Conservation (phyloP, 768 basidiomycete genomes). For the Antrodiella citrinella region DNA sequence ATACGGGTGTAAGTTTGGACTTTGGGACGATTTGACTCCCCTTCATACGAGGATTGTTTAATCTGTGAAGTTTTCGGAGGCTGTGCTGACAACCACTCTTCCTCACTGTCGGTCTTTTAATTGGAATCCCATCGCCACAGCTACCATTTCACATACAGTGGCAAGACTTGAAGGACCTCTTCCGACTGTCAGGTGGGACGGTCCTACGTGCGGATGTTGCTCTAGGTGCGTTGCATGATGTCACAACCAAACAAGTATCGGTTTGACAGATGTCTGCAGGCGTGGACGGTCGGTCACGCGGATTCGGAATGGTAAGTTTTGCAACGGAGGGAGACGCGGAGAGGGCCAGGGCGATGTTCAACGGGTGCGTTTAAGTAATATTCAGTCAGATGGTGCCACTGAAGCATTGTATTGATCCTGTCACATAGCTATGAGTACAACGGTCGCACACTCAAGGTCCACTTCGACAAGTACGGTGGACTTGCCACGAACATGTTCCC, state of each 20-base stretch:
- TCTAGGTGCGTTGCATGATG: conserved; percentile 52
- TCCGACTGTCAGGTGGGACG: conserved; percentile 75
- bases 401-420: conserved; percentile 3
- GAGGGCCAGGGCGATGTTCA: conserved; percentile 78
- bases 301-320: conserved; percentile 90
- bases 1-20: no score
- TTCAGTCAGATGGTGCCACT: no score
- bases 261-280: conserved; percentile 1
- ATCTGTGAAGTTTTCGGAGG: no score
- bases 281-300: conserved; percentile 80
- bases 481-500: neutral
- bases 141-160: conserved; percentile 92
- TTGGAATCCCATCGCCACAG: no score
- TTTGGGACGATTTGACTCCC: no score
- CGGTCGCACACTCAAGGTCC: conserved; percentile 81
- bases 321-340: conserved; percentile 79
- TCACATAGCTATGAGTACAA: conserved; percentile 72
- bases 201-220: conserved; percentile 89
- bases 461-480: conserved; percentile 74
- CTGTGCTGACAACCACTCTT: no score
- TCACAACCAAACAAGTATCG: no score
- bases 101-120: no score
- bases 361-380: conserved; percentile 54
- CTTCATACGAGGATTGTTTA: no score
- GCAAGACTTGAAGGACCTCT: conserved; percentile 97